phyloP scores from a whole-genome alignment of 140 eudicot species.

The Senecio squalidus region DNA sequence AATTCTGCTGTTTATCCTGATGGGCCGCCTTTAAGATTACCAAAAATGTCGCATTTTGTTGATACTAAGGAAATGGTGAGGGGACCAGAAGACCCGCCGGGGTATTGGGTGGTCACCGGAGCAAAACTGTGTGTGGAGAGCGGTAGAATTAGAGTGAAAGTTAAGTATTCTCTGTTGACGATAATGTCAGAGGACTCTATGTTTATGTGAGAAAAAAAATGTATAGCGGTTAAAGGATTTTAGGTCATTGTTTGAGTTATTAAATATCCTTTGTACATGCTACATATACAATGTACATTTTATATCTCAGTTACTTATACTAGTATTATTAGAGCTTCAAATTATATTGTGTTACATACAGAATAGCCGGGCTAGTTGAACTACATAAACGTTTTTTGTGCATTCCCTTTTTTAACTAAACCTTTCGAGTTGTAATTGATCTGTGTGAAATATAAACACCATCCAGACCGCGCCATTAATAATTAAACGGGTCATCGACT shows the following conservation, averaged over 20 bases:
- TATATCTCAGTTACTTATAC: neutral
- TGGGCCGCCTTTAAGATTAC: constrained; percentile 76
- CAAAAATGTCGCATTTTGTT: constrained; percentile 64
- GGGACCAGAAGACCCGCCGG: constrained; percentile 94
- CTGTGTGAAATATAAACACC: no score
- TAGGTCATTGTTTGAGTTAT: constrained; percentile 16
- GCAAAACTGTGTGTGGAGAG: constrained; percentile 74
- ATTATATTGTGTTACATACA: constrained; percentile 1
- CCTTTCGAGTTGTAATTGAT: no score
- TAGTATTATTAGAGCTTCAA: constrained; percentile 17
- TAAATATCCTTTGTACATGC: constrained; percentile 27
- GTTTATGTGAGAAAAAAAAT: constrained; percentile 39
- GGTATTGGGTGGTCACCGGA: constrained; percentile 94
- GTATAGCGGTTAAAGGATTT: constrained; percentile 17
- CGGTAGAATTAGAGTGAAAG: constrained; percentile 73
- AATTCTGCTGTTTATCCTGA: constrained; percentile 85
- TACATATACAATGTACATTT: constrained; percentile 26
- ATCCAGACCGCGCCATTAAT: constrained; percentile 2
- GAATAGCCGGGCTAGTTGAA: neutral
- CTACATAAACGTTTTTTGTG: constrained; percentile 18
- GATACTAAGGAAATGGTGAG: constrained; percentile 83
- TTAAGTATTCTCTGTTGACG: constrained; percentile 72
- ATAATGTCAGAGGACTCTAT: constrained; percentile 67
- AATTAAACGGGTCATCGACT: no score
- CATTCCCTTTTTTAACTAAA: constrained; percentile 20